Conservation (phyloP, 2,329 filamentous ascomycete species). For the Calonectria honghensis region DNA sequence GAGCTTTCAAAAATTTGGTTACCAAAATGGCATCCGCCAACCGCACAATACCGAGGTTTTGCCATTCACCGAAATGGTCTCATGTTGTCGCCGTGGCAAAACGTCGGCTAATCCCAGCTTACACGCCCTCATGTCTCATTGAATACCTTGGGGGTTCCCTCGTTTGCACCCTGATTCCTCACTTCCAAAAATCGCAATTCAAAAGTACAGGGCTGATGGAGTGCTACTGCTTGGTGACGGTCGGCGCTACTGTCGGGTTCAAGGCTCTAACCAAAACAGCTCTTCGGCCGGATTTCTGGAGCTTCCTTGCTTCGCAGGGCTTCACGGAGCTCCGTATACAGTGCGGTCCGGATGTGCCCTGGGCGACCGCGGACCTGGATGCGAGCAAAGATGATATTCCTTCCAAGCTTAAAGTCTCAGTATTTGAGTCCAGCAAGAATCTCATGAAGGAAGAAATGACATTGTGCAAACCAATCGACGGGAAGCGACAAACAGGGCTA, state of each 20-base stretch:
- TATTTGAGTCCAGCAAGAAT: constrained; percentile 59
- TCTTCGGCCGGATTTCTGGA: constrained; percentile 77
- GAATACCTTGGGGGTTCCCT: constrained; percentile 24
- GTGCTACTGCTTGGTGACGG: constrained; percentile 85
- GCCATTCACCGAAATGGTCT: constrained; percentile 40
- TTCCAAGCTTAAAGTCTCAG: constrained; percentile 50
- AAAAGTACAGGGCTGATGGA: constrained; percentile 33
- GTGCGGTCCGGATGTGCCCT: constrained; percentile 80
- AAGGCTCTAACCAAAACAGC: constrained; percentile 80
- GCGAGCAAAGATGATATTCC: constrained; percentile 53
- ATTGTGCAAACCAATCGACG: constrained; percentile 68
- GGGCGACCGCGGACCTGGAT: constrained; percentile 55
- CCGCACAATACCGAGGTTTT: constrained; percentile 52
- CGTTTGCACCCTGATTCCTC: constrained; percentile 12
- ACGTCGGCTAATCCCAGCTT: constrained; percentile 40
- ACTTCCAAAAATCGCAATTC: not conserved
- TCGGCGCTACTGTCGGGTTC: constrained; percentile 94
- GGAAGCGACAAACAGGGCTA: constrained; percentile 76
- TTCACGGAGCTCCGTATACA: constrained; percentile 87
- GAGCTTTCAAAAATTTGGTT: constrained; percentile 59
- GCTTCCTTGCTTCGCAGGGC: constrained; percentile 72
- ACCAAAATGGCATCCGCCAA: constrained; percentile 40
- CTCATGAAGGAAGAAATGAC: constrained; percentile 70
- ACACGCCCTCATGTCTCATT: constrained; percentile 32
- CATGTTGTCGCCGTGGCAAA: constrained; percentile 39